Conservation (phyloP, 1,284 basidiomycete species). For the Vanrija humicola region DNA sequence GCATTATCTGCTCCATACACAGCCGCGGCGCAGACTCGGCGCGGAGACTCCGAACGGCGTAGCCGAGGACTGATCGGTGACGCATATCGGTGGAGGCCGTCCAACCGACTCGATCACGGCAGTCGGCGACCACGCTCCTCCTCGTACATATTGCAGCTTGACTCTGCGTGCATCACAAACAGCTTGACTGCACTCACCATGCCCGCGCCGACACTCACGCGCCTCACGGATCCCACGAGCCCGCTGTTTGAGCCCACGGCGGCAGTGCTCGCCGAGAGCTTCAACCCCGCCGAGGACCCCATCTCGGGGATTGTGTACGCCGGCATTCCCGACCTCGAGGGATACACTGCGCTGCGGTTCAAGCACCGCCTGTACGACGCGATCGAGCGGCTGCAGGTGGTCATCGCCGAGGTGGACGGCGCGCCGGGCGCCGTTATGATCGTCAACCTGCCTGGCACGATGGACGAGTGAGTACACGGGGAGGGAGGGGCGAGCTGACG, state of each 20-base stretch:
- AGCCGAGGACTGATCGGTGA: too few species aligned
- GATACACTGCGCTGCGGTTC: not conserved
- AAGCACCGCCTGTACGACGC: constrained; percentile 1
- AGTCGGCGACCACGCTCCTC: too few species aligned
- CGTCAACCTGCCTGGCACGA: constrained; percentile 1
- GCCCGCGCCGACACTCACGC: too few species aligned
- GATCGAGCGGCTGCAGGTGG: not conserved
- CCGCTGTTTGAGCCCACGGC: not conserved
- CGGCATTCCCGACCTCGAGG: not conserved
- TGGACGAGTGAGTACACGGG: not conserved
- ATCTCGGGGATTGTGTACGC: constrained; percentile 3
- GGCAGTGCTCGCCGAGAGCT: constrained; percentile 1
- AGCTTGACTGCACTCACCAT: too few species aligned
- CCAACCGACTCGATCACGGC: too few species aligned
- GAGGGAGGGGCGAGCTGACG: not conserved
- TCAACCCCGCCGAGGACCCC: constrained; percentile 2
- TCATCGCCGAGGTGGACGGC: not conserved
- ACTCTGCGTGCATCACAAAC: too few species aligned
- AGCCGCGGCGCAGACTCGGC: too few species aligned
- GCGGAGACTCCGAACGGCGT: too few species aligned
- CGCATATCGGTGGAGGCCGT: too few species aligned
- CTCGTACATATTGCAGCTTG: too few species aligned
- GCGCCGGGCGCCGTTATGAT: not conserved
- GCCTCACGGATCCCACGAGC: too few species aligned
- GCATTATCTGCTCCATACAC: too few species aligned